These are phyloP conservation scores for Daldinia childiae DNA, from an alignment of 495 filamentous ascomycete genomes.

Conservation along the genomic window DNA sequence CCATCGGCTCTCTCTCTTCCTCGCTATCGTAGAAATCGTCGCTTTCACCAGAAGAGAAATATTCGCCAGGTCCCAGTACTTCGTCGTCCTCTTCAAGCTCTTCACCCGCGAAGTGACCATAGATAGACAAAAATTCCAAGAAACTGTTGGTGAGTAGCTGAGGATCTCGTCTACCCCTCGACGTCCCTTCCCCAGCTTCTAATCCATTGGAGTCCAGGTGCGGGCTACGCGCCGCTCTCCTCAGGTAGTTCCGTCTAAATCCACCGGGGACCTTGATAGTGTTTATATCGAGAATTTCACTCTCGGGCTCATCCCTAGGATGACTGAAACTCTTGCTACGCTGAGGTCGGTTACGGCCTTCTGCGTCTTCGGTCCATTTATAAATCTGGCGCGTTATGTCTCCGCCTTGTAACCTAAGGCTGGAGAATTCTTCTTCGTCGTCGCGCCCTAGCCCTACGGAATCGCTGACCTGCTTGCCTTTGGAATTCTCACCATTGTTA, in stretches of 20 bases:
- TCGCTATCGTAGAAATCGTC: slow-evolving; percentile 61
- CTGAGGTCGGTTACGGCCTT: slow-evolving; percentile 65
- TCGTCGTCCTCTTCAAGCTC: slow-evolving; percentile 96
- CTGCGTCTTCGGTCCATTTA: slow-evolving; percentile 87
- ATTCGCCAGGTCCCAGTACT: slow-evolving; percentile 81
- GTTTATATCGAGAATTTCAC: slow-evolving; percentile 81
- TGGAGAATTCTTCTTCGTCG: slow-evolving; percentile 90
- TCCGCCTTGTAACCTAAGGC: slow-evolving; percentile 88
- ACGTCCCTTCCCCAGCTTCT: slow-evolving; percentile 52
- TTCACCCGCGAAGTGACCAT: slow-evolving; percentile 97
- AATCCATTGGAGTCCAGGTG: slow-evolving; percentile 55
- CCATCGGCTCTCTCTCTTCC: slow-evolving; percentile 76
- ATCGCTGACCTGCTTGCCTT: slow-evolving; percentile 58
- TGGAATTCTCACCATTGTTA: slow-evolving; percentile 52
- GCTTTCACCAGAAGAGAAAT: slow-evolving; percentile 77
- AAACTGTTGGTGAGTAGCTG: slow-evolving; percentile 88
- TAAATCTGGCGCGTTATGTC: slow-evolving; percentile 96
- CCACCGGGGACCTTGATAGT: slow-evolving; percentile 92
- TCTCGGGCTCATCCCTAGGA: slow-evolving; percentile 77
- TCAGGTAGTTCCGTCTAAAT: slow-evolving; percentile 87
- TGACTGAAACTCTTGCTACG: slow-evolving; percentile 88
- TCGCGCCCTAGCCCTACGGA: slow-evolving; percentile 57
- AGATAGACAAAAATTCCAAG: slow-evolving; percentile 91
- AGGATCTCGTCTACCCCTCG: slow-evolving; percentile 56
- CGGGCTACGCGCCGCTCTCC: slow-evolving; percentile 71